phyloP scores from a whole-genome alignment of 2,329 filamentous ascomycete species.

The Ophiostoma triangulosporum region DNA sequence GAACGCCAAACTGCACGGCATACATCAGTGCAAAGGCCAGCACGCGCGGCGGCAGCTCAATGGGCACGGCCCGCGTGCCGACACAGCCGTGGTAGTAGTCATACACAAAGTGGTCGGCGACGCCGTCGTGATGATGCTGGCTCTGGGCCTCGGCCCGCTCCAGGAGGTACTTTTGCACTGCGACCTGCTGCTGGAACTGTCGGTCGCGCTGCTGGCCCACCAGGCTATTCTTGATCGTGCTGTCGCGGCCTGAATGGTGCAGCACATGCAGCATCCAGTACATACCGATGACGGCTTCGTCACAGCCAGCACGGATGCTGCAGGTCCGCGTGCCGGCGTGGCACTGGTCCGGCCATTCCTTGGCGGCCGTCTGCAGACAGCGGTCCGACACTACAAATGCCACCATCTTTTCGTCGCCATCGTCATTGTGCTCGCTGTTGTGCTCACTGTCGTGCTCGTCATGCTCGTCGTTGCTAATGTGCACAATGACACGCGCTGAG shows the following conservation, averaged over 20 bases:
- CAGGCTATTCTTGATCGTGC: not conserved
- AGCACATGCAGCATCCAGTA: constrained; percentile 12
- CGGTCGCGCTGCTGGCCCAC: not conserved
- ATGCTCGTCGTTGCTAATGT: constrained; percentile 16
- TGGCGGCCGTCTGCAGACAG: constrained; percentile 8
- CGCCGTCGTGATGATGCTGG: not conserved
- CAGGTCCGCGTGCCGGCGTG: constrained; percentile 2
- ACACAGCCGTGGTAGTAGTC: constrained; percentile 1
- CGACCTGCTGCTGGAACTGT: not conserved
- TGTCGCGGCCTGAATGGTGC: constrained; percentile 2
- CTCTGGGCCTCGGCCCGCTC: not conserved
- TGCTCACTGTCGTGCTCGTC: constrained; percentile 20
- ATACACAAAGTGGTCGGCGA: not conserved
- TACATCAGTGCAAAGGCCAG: constrained; percentile 10
- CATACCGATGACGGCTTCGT: constrained; percentile 9
- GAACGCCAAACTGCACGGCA: constrained; percentile 9
- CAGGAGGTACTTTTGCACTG: not conserved
- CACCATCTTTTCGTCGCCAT: constrained; percentile 19
- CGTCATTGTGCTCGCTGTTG: constrained; percentile 15
- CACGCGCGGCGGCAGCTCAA: constrained; percentile 8
- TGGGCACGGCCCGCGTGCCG: not conserved
- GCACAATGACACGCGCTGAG: constrained; percentile 3
- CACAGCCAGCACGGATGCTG: constrained; percentile 6
- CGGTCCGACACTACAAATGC: constrained; percentile 23
- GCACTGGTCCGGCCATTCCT: constrained; percentile 6